Conservation (phyloP, 192 early-diverging fungal genomes). For the Dissophora globulifera region DNA sequence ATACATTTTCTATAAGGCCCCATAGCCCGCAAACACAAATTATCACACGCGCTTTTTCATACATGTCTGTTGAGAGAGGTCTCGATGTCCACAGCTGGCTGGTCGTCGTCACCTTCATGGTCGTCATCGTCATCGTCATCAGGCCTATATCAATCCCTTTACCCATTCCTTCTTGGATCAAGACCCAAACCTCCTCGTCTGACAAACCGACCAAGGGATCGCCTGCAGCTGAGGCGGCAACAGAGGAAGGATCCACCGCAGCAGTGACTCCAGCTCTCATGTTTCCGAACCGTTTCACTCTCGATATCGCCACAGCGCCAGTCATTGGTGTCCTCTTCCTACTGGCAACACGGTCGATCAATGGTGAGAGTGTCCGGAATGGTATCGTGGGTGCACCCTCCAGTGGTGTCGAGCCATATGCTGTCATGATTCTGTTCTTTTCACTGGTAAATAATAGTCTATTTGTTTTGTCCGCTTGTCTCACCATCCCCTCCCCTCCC, state of each 20-base stretch:
- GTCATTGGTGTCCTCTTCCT: constrained; percentile 76
- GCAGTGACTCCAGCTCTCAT: no score
- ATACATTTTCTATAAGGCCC: background rate
- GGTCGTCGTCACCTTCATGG: constrained; percentile 67
- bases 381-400: constrained; percentile 40
- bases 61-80: background rate
- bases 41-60: background rate
- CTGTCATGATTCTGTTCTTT: constrained; percentile 85
- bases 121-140: constrained; percentile 72
- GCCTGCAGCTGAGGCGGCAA: no score
- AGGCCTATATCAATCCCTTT: constrained; percentile 67
- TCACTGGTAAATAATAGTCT: constrained; percentile 59
- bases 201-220: background rate
- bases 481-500: background rate
- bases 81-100: constrained; percentile 65
- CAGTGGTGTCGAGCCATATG: constrained; percentile 77
- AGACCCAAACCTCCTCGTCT: background rate
- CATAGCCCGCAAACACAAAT: no score
- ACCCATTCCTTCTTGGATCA: constrained; percentile 16
- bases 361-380: constrained; percentile 40
- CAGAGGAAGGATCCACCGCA: no score
- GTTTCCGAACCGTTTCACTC: constrained; percentile 39
- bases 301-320: constrained; percentile 80
- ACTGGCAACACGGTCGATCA: constrained; percentile 66
- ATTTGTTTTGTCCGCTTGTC: background rate